Conservation (phyloP, 208 protist genomes). For the Vickermania ingenoplastis region DNA sequence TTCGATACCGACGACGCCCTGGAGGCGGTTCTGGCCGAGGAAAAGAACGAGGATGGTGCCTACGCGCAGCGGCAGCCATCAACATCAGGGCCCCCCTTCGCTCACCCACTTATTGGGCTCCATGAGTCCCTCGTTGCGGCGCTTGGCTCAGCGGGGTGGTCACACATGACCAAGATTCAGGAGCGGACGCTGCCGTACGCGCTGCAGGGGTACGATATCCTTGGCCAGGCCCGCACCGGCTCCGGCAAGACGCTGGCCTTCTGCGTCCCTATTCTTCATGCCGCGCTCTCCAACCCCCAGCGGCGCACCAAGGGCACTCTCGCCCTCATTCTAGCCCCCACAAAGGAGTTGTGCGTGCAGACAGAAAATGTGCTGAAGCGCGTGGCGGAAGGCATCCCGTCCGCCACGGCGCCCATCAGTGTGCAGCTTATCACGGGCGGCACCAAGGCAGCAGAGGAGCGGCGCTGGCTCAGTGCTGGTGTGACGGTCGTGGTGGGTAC, state of each 20-base stretch:
- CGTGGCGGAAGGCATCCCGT: constrained; percentile 60
- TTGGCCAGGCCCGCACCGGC: constrained; percentile 90
- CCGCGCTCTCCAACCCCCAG: constrained; percentile 26
- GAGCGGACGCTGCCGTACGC: constrained; percentile 87
- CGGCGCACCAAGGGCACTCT: constrained; percentile 42
- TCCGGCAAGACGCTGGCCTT: constrained; percentile 93
- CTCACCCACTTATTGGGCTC: constrained; percentile 64
- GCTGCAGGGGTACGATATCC: constrained; percentile 83
- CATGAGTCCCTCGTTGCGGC: constrained; percentile 36
- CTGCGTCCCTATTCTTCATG: constrained; percentile 92
- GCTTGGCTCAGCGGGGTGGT: constrained; percentile 58
- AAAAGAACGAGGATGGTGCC: constrained; percentile 5
- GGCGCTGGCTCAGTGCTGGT: constrained; percentile 38
- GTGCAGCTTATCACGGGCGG: constrained; percentile 88
- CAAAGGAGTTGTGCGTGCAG: constrained; percentile 91
- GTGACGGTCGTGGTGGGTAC: constrained; percentile 77
- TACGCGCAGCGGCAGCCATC: constrained; percentile 11
- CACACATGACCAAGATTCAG: constrained; percentile 92
- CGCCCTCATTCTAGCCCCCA: constrained; percentile 83
- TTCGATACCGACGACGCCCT: background rate
- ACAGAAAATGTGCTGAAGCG: constrained; percentile 80
- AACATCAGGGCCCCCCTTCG: constrained; percentile 42
- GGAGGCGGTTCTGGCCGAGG: constrained; percentile 9
- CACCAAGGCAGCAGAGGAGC: constrained; percentile 78
- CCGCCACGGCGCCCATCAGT: constrained; percentile 21